Base-by-base conservation (phyloP, 2,329 filamentous ascomycete genomes). In the Trichoderma atroviride region DNA sequence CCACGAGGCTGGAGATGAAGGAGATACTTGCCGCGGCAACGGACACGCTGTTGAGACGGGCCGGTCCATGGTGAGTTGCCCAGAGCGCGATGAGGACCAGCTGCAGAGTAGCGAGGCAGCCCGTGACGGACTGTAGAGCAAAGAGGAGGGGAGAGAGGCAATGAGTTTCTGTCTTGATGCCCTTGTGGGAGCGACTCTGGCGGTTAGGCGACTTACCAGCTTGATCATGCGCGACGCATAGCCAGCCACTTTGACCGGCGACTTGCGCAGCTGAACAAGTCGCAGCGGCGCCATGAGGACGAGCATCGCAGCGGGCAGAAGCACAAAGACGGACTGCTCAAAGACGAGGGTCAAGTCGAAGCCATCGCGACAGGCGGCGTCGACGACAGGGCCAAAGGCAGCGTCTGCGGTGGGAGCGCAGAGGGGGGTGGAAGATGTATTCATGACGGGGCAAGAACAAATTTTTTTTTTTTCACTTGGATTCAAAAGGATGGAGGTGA, bases 261-360 rank as follows among this genome's bases (percentile, higher is more conserved):
- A 69, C 58, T 74, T 76, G 35, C 71, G 64, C 2, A 80, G 76
- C 14, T 69, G 71, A 6, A 72, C 47, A 37, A 80, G 71, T 19
- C 78, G 77, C n/a, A 80, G 35, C 0, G 79, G 79, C 1, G 73
- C 78, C 5, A 72, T 71, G 10, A 80, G 29, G 5, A 81, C 62
- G 10, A 81, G 72, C 43, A 78, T 50, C 16, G 72, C 73, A 10
- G 77, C 76, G 1, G 79, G 80, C 1, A 74, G 70, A 10, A 79
- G 74, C 43, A 76, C 73, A 50, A 81, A 75, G 58, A 81, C 72
- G 35, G 75, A 77, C 29, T 81, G 78, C 70, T 81, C 78, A 58
- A 87, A 79, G n/a, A 83, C 80, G 16, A 87, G 75, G 3, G 83
- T 84, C 58, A 86, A 83, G 74, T 88, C 86, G 67, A 84, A 83